phyloP scores from a whole-genome alignment of 2,329 filamentous ascomycete genomes.

The Colletotrichum destructivum region DNA sequence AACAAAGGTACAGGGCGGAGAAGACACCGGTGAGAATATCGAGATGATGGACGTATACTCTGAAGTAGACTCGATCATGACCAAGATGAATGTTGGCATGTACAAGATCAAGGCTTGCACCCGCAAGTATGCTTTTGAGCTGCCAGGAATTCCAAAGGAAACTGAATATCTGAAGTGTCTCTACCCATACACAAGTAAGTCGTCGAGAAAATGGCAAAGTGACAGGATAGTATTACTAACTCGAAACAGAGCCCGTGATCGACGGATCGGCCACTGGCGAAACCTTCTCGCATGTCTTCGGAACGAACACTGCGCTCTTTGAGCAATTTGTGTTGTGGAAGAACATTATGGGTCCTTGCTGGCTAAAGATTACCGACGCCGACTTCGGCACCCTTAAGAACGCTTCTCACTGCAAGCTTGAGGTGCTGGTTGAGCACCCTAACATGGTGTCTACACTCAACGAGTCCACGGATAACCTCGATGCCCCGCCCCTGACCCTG shows the following conservation, averaged over 20 bases:
- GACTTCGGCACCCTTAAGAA: slow-evolving; percentile 90
- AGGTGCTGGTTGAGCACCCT: slow-evolving; percentile 86
- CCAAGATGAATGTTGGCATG: slow-evolving; percentile 85
- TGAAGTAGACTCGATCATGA: slow-evolving; percentile 92
- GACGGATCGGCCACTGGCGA: slow-evolving; percentile 82
- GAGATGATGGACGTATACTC: slow-evolving; percentile 91
- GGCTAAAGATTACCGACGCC: slow-evolving; percentile 90
- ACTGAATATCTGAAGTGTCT: slow-evolving; percentile 94
- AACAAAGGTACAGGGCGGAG: slow-evolving; percentile 68
- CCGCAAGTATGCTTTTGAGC: slow-evolving; percentile 95
- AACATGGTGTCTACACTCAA: slow-evolving; percentile 80
- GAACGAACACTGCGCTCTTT: slow-evolving; percentile 92
- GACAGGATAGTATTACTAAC: slow-evolving; percentile 41
- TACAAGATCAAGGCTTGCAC: slow-evolving; percentile 94
- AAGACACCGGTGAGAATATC: slow-evolving; percentile 82
- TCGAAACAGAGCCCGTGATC: slow-evolving; percentile 72
- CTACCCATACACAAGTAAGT: slow-evolving; percentile 88
- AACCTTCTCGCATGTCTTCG: slow-evolving; percentile 95
- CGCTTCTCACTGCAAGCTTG: slow-evolving; percentile 96
- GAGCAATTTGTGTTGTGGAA: slow-evolving; percentile 99
- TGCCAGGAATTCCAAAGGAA: slow-evolving; percentile 89
- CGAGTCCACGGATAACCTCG: slow-evolving; percentile 81
- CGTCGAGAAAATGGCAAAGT: too few relatives aligned
- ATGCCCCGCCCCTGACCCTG: slow-evolving; percentile 90
- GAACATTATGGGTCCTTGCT: slow-evolving; percentile 98